phyloP scores from a whole-genome alignment of 495 filamentous ascomycete species.

The Penicillium nucicola region DNA sequence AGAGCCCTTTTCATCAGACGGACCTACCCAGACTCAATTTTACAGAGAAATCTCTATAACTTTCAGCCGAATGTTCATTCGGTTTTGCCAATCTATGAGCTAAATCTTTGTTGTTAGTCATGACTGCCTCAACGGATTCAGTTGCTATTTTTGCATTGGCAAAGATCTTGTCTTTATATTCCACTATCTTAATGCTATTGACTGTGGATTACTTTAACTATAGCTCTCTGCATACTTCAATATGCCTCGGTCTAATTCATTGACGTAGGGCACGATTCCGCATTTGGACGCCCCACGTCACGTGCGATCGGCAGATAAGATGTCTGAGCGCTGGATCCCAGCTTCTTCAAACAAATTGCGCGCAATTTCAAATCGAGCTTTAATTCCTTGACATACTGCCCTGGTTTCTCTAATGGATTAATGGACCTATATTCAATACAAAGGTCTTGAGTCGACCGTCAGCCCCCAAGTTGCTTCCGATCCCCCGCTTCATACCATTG shows the following conservation, averaged over 20 bases:
- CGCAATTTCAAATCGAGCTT: constrained; percentile 5
- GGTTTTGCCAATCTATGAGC: no score
- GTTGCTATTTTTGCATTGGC: no score
- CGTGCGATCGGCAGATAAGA: constrained; percentile 11
- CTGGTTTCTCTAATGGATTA: neutral
- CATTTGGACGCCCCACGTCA: constrained; percentile 24
- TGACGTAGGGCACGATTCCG: constrained; percentile 18
- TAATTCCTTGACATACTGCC: neutral
- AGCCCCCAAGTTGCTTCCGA: neutral
- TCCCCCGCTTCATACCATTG: neutral
- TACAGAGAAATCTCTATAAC: no score
- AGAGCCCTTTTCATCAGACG: no score
- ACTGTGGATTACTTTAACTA: no score
- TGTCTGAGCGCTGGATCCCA: constrained; percentile 7
- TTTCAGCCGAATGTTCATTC: no score
- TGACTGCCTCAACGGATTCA: no score
- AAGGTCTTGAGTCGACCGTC: neutral
- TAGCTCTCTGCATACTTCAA: no score
- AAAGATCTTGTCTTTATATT: no score
- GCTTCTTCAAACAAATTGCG: constrained; percentile 13
- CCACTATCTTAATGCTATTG: no score
- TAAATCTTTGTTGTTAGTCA: no score
- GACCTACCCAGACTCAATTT: no score
- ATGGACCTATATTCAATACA: neutral
- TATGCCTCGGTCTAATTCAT: neutral